Base-by-base conservation (phyloP, 2,329 filamentous ascomycete genomes). In the Lachnellula arida region DNA sequence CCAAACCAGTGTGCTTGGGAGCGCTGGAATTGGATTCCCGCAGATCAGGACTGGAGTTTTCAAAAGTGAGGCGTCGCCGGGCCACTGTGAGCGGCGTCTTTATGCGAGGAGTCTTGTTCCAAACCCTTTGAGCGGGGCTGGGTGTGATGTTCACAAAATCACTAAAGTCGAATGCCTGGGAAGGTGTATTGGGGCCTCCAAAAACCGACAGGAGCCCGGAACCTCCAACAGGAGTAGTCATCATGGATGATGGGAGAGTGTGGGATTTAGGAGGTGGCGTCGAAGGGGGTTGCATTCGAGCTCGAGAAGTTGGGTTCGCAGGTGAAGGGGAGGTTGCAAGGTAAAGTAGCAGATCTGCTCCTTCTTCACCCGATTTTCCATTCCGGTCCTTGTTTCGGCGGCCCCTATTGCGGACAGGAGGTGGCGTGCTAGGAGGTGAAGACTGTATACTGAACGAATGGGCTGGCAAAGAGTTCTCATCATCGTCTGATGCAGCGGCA, bases 101-200 rank as follows among this genome's bases (percentile, higher is more conserved):
- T 44, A 59, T 49, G 23, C 64, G 51, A 15, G 68, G 67, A 25
- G 67, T 71, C 53, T 65, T 65, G 4, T 59, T 58, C 89, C 91
- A 97, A 9, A 86, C 81, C 64, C 85, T 90, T 75, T 97, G 94
- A 25, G 91, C 94, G 19, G 94, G 94, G 68, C 91, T 96, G 0
- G 94, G 94, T 6, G 94, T 96, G 71, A 97, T 93, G 74, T 97
- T 97, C 70, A 97, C 87, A 73, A 96, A 99, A 70, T 99, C 94
- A 51, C 91, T 85, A 74, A 97, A 96, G 75, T 97, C 95, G 73
- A 97, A 95, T 48, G 73, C 75, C 68, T 92, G 88, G 15, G 87
- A 87, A 0, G 93, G 93, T 0, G 93, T 97, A 60, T 83, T 85
- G 51, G 88, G 84, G 66, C 73, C 74, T 22, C 84, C 82, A 69